phyloP scores from a whole-genome alignment of 306 rosid genomes.

The Alnus rubra region DNA sequence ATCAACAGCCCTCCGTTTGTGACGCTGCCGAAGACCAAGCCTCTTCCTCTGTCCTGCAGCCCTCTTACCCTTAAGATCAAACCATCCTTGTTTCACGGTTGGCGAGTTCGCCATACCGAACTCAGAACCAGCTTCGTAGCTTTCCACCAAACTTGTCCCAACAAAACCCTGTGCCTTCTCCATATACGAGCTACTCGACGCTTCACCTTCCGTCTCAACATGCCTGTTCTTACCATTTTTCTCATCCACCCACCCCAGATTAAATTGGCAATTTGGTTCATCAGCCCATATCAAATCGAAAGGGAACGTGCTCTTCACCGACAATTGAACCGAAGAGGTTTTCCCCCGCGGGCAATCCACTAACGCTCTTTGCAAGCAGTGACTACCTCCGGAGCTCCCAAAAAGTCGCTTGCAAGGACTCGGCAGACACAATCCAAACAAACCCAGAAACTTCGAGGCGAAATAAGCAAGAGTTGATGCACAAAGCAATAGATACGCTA shows the following conservation, averaged over 20 bases:
- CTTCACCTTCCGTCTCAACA: constrained; percentile 33
- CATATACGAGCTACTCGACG: constrained; percentile 14
- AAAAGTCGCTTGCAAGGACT: constrained; percentile 47
- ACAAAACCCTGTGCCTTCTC: constrained; percentile 1
- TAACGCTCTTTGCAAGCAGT: constrained; percentile 39
- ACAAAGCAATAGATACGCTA: constrained; percentile 41
- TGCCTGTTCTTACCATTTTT: constrained; percentile 18
- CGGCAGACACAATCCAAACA: constrained; percentile 48
- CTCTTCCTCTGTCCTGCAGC: constrained; percentile 20
- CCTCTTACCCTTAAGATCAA: constrained; percentile 25
- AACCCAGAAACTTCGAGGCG: constrained; percentile 39
- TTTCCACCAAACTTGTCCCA: constrained; percentile 19
- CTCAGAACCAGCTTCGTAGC: background rate
- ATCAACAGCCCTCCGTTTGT: constrained; percentile 9
- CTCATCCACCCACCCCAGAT: constrained; percentile 5
- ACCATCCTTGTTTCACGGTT: constrained; percentile 16
- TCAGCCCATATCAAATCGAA: constrained; percentile 28
- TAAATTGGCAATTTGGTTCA: constrained; percentile 4
- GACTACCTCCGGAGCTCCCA: constrained; percentile 30
- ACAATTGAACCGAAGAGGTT: constrained; percentile 29
- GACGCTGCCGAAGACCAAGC: constrained; percentile 24
- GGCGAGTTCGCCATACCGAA: constrained; percentile 15
- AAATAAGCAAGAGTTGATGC: constrained; percentile 41
- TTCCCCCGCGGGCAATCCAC: constrained; percentile 38
- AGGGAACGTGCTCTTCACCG: constrained; percentile 35